A percentile compares a stretch with the other conserved stretches of the same genome.
These are phyloP conservation scores for Acorus gramineus DNA, from an alignment of 106 monocot genomes.

Conservation along the genomic window DNA sequence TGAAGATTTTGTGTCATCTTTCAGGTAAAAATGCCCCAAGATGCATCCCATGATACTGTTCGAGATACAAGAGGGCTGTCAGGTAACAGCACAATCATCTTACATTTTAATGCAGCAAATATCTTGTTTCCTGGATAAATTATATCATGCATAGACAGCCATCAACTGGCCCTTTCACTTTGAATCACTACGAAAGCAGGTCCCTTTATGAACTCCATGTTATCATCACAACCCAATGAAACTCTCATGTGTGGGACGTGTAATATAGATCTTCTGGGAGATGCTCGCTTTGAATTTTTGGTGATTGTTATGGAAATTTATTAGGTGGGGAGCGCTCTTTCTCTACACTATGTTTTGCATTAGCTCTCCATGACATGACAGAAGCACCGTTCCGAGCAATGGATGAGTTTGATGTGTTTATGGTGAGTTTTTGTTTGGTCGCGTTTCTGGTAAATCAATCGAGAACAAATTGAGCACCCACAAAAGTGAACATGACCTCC, in stretches of 20 bases:
- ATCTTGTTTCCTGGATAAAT: too few species aligned
- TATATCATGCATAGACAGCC: too few species aligned
- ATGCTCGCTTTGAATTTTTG: background rate
- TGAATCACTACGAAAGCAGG: too few species aligned
- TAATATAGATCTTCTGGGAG: too few species aligned
- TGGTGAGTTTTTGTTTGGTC: conserved; percentile 42
- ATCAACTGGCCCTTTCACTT: too few species aligned
- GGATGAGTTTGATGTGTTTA: conserved; percentile 99
- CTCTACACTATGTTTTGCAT: conserved; percentile 88
- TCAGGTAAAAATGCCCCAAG: conserved; percentile 95
- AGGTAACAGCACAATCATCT: conserved; percentile 33
- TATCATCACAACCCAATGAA: too few species aligned
- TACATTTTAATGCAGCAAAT: too few species aligned
- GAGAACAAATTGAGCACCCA: too few species aligned
- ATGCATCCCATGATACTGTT: conserved; percentile 71
- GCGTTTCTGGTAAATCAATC: background rate
- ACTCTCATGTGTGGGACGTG: too few species aligned
- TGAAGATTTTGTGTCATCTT: background rate
- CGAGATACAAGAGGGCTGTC: conserved; percentile 97
- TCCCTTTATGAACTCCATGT: too few species aligned
- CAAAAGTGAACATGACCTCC: too few species aligned
- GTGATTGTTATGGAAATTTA: background rate
- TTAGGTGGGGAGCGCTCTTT: conserved; percentile 92
- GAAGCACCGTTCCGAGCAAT: conserved; percentile 98
- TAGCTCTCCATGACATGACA: conserved; percentile 96